Evolutionary conservation across 129 eudicot species (phyloP), one percentile per base, ranked within the genome.

Genomic region (Chrysanthemum lavandulifolium): DNA sequence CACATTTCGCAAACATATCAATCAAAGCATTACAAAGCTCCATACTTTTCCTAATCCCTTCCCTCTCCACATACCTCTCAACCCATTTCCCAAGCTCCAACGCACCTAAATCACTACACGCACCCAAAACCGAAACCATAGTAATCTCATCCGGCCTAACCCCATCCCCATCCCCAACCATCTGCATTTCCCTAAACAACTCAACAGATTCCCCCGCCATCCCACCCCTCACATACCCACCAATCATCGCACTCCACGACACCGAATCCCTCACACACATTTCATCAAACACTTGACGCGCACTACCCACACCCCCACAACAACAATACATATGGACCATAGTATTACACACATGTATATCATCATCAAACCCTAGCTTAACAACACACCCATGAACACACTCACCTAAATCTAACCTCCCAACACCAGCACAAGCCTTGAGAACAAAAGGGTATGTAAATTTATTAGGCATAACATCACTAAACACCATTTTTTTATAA

Each of bases 1-100:
- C 96, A 59, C 96, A 89, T 61, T 92, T 89, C 0, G 95, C 95
- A 84, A 79, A 91, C 97, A 88, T 91, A 55, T 85, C 97, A 33
- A 91, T 85, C 2, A 88, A 81, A 0, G 97, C 88, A 69, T 88
- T 88, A 67, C 82, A 73, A 67, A 91, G 86, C 80, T 86, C 89
- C 56, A 69, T 73, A 61, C 82, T 82, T 71, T 82, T 86, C 6
- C 68, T 73, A 61, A 91, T 53, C 54, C 82, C 75, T 70, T 88
- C 86, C 60, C 40, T 84, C 67, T 82, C 86, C 6, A 86, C 78
- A 64, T 78, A 91, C n/a, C 67, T 74, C 18, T 86, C 90, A n/a
- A 84, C 75, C 96, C 96, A 90, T 13, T 80, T 82, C 36, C 93
- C 93, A 21, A 87, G 90, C 78, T 90, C 96, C 48, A 90, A 79